Percentiles rank a stretch among this genome's conserved stretches.
phyloP scores from a whole-genome alignment of 225 moss, liverwort and hornwort species.

The Asterella californica region DNA sequence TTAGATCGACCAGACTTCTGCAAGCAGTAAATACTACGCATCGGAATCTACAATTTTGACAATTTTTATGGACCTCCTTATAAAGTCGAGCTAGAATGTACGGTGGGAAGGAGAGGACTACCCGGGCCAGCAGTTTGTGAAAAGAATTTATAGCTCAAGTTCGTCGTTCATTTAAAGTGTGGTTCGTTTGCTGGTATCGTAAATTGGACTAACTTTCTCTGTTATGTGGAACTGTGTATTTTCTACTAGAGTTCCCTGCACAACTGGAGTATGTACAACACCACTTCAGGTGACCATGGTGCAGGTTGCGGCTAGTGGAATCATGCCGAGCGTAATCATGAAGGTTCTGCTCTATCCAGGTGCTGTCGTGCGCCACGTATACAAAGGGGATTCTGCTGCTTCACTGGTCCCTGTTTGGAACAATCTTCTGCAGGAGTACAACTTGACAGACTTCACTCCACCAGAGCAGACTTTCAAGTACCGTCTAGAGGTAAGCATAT shows the following conservation, averaged over 20 bases:
- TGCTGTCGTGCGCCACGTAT: constrained; percentile 38
- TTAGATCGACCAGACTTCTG: no score
- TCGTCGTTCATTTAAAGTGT: not conserved
- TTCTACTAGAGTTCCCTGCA: constrained; percentile 52
- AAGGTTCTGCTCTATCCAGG: constrained; percentile 56
- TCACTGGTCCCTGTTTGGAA: constrained; percentile 42
- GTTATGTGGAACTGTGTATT: not conserved
- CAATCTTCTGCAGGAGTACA: constrained; percentile 52
- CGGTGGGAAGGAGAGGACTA: not conserved
- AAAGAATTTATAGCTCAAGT: not conserved
- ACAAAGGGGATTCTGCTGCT: constrained; percentile 34
- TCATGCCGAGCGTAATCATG: constrained; percentile 32
- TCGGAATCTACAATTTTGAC: not conserved
- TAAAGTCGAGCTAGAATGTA: not conserved
- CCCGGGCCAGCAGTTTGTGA: no score
- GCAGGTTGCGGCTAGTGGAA: constrained; percentile 37
- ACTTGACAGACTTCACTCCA: constrained; percentile 35
- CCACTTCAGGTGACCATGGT: constrained; percentile 53
- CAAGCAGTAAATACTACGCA: not conserved
- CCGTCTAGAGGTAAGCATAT: constrained; percentile 47
- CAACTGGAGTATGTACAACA: constrained; percentile 46
- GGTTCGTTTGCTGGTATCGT: no score
- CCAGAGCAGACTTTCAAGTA: constrained; percentile 27
- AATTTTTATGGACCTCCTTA: not conserved
- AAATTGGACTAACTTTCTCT: not conserved